Conservation (phyloP, 2,329 filamentous ascomycete species). For the Hysterium pulicare region DNA sequence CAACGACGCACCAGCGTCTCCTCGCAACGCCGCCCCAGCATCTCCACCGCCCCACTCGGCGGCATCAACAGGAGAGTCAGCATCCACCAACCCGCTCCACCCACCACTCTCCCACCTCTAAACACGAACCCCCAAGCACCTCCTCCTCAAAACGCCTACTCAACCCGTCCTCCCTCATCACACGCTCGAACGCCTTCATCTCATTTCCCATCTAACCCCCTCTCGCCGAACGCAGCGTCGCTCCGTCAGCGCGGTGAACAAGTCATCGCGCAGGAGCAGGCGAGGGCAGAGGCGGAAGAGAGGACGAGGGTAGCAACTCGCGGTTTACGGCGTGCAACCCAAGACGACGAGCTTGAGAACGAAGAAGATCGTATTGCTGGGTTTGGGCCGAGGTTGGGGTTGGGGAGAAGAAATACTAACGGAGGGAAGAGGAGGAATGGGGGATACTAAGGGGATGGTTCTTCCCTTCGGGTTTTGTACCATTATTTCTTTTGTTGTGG, state of each 20-base stretch:
- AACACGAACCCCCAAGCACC: constrained; percentile 5
- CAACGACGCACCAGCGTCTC: constrained; percentile 20
- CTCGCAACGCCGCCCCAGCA: constrained; percentile 10
- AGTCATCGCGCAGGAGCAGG: neutral
- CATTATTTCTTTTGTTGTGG: too few species aligned
- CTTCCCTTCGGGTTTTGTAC: too few species aligned
- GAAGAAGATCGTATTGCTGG: neutral
- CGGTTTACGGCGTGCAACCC: neutral
- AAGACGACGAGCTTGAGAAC: neutral
- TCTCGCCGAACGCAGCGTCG: neutral
- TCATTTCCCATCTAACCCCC: neutral
- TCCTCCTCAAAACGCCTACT: constrained; percentile 12
- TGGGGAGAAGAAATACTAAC: too few species aligned
- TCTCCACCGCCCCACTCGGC: too few species aligned
- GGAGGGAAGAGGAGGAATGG: neutral
- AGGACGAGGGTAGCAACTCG: neutral
- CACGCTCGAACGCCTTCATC: constrained; percentile 10
- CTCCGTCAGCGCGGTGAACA: neutral
- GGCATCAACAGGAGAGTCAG: constrained; percentile 21
- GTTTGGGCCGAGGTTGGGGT: neutral
- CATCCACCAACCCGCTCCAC: constrained; percentile 21
- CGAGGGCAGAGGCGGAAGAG: neutral
- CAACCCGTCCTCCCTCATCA: constrained; percentile 15
- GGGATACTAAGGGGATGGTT: too few species aligned
- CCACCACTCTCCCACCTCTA: constrained; percentile 6